These are phyloP conservation scores for Petunia axillaris DNA, from an alignment of 257 asterid species.

Conservation along the genomic window DNA sequence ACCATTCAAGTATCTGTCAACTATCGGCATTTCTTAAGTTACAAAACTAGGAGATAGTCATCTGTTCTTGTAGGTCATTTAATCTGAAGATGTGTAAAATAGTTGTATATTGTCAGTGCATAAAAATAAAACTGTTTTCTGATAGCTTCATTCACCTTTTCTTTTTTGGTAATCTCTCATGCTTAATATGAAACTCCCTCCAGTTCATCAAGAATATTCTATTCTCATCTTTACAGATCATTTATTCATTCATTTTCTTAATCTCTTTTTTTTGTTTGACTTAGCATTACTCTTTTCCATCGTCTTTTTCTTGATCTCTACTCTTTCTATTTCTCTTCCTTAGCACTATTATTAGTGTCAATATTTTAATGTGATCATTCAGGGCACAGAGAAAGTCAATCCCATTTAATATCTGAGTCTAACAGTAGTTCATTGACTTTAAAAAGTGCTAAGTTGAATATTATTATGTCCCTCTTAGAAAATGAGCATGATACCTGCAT, in stretches of 20 bases:
- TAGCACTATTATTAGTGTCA: background rate
- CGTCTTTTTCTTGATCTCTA: background rate
- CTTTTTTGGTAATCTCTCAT: no score
- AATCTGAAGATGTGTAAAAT: no score
- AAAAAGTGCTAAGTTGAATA: constrained; percentile 13
- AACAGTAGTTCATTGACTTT: background rate
- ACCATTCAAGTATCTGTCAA: background rate
- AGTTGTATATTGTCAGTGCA: no score
- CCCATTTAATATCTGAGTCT: background rate
- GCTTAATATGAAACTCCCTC: background rate
- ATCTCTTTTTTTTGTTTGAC: background rate
- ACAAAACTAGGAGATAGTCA: no score
- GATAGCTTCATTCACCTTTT: no score
- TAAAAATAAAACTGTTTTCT: no score
- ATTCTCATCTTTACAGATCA: background rate
- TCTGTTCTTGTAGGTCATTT: no score
- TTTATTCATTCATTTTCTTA: background rate
- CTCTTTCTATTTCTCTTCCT: background rate
- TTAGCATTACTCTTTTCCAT: background rate
- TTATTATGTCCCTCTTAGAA: background rate
- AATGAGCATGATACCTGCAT: background rate
- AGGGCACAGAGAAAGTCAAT: constrained; percentile 8
- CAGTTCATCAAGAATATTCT: background rate
- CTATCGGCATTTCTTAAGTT: background rate
- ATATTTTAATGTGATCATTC: background rate